A percentile compares a stretch with the other conserved stretches of the same genome.
These are phyloP conservation scores for Cystoderma amianthinum DNA, from an alignment of 768 basidiomycete genomes.

Conservation along the genomic window DNA sequence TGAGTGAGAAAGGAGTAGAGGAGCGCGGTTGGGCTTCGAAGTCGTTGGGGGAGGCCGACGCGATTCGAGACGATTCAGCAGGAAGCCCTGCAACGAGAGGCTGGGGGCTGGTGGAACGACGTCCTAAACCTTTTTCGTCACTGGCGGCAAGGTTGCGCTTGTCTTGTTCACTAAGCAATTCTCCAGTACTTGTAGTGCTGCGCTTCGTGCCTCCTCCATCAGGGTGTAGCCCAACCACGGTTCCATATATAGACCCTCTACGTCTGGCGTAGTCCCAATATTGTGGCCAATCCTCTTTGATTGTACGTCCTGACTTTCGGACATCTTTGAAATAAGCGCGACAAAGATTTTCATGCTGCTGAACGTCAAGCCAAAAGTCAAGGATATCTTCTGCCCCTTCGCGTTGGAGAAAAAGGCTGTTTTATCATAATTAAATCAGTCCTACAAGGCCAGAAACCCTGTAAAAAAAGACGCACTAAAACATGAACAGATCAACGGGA, in stretches of 20 bases:
- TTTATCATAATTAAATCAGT: background rate
- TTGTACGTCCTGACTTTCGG: slow-evolving; percentile 85
- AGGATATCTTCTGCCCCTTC: slow-evolving; percentile 95
- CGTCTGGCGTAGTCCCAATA: slow-evolving; percentile 93
- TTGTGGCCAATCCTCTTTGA: slow-evolving; percentile 98
- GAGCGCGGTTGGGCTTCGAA: slow-evolving; percentile 46
- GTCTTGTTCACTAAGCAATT: slow-evolving; percentile 64
- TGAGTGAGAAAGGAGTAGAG: slow-evolving; percentile 74
- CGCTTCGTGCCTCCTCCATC: slow-evolving; percentile 56
- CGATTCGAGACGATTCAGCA: slow-evolving; percentile 38
- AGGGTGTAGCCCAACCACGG: slow-evolving; percentile 72
- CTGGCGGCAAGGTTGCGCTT: slow-evolving; percentile 50
- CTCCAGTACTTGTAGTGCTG: slow-evolving; percentile 77
- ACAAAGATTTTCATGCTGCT: slow-evolving; percentile 98
- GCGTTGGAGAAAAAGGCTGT: slow-evolving; percentile 88
- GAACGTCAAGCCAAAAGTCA: slow-evolving; percentile 99
- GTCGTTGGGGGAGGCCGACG: slow-evolving; percentile 38
- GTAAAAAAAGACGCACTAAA: slow-evolving; percentile 74
- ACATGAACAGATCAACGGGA: slow-evolving; percentile 98
- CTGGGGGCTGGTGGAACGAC: slow-evolving; percentile 54
- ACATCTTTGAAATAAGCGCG: slow-evolving; percentile 99
- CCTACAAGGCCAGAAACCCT: background rate
- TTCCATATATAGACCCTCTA: slow-evolving; percentile 89
- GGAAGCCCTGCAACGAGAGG: slow-evolving; percentile 36
- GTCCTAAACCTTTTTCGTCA: slow-evolving; percentile 41